phyloP scores from a whole-genome alignment of 1,139 yeast genomes.

The Pichia sp. region DNA sequence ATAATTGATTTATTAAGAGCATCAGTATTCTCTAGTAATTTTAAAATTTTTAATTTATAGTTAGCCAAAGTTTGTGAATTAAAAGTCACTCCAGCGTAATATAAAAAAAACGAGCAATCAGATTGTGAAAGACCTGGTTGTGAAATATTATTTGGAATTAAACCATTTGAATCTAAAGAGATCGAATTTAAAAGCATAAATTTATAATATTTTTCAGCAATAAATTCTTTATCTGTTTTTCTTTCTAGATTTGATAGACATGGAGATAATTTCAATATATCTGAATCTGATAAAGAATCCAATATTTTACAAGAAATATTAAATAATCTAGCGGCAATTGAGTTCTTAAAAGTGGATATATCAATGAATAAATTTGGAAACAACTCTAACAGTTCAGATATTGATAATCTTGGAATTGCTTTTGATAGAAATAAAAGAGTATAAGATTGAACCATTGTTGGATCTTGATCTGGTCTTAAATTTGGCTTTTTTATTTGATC shows the following conservation, averaged over 20 bases:
- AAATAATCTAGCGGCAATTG: conserved; percentile 55
- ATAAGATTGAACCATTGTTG: conserved; percentile 54
- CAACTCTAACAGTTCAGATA: conserved; percentile 33
- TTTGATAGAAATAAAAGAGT: conserved; percentile 61
- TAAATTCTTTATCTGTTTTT: conserved; percentile 36
- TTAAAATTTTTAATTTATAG: conserved; percentile 43
- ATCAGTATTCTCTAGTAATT: conserved; percentile 33
- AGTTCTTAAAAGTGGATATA: conserved; percentile 33
- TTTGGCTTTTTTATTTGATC: conserved; percentile 57
- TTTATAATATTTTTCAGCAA: conserved; percentile 44
- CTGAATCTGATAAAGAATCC: conserved; percentile 38
- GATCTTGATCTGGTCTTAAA: conserved; percentile 37
- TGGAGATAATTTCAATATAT: conserved; percentile 30
- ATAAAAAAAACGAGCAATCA: conserved; percentile 57
- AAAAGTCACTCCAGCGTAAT: conserved; percentile 58
- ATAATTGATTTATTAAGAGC: conserved; percentile 39
- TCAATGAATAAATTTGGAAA: conserved; percentile 46
- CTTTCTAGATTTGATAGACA: conserved; percentile 30
- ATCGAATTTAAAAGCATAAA: conserved; percentile 54
- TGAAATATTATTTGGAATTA: conserved; percentile 36
- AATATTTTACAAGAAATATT: conserved; percentile 53
- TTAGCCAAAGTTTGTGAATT: conserved; percentile 42
- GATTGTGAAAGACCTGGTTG: conserved; percentile 58
- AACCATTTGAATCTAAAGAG: conserved; percentile 28
- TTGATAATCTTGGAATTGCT: conserved; percentile 50